Conservation (phyloP, 805 yeast genomes). For the Priceomyces castillae region DNA sequence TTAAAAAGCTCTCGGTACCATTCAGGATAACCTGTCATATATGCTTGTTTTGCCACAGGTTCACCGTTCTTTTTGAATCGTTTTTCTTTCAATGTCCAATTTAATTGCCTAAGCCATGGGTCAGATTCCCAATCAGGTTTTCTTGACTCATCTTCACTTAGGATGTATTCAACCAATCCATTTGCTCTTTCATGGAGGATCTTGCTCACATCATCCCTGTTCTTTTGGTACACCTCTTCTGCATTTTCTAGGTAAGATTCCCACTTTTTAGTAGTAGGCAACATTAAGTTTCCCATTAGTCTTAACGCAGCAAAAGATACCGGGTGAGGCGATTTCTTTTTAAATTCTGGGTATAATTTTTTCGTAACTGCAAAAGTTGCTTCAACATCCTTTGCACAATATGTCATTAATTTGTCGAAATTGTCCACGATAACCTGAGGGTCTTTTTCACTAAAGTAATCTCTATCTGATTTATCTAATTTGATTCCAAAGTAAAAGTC, state of each 20-base stretch:
- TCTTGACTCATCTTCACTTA: slow-evolving; percentile 24
- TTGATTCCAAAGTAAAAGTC: slow-evolving; percentile 68
- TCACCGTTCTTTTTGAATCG: slow-evolving; percentile 65
- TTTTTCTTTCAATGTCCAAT: slow-evolving; percentile 72
- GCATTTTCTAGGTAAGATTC: slow-evolving; percentile 63
- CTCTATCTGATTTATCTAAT: slow-evolving; percentile 66
- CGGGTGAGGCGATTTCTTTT: slow-evolving; percentile 80
- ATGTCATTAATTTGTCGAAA: slow-evolving; percentile 61
- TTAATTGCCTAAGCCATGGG: slow-evolving; percentile 88
- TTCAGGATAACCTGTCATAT: slow-evolving; percentile 84
- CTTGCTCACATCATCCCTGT: slow-evolving; percentile 52
- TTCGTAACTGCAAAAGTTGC: slow-evolving; percentile 70
- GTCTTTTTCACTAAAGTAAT: slow-evolving; percentile 56
- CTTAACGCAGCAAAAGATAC: slow-evolving; percentile 87
- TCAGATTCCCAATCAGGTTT: slow-evolving; percentile 49
- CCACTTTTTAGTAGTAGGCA: slow-evolving; percentile 82
- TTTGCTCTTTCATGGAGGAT: slow-evolving; percentile 61
- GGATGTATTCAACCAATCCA: slow-evolving; percentile 46
- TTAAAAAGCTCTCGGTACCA: slow-evolving; percentile 75
- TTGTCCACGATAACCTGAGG: slow-evolving; percentile 52
- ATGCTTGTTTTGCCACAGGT: slow-evolving; percentile 68
- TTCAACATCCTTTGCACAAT: slow-evolving; percentile 83
- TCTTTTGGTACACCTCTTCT: slow-evolving; percentile 62
- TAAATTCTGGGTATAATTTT: slow-evolving; percentile 67
- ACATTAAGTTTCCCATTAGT: slow-evolving; percentile 65